Evolutionary conservation across 768 basidiomycete genomes (phyloP), one percentile per base, ranked within the genome.

Genomic region (Exidia glandulosa): DNA sequence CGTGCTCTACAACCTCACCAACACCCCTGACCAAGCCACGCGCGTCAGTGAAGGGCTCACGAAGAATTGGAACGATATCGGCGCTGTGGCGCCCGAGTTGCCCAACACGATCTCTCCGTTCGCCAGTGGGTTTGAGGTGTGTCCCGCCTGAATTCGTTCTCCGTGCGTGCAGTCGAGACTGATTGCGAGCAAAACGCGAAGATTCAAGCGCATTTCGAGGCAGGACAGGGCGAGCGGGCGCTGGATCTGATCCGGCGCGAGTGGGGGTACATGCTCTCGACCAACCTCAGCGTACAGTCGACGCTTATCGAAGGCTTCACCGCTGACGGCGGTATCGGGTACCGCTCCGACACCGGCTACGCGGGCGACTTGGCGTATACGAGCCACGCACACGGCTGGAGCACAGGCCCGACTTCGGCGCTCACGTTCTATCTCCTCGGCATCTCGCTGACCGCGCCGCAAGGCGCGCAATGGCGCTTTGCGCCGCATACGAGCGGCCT

Each of bases 211-310:
- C 82, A 84, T 61, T 84, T 83, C 60, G 76, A 72, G 13, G 73
- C 79, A 2, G 81, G 78, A 1, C 77, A 83, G 59, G 79, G 80
- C 36, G 73, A 66, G 0, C 71, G 76, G 2, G 82, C 82, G 0
- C 72, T 84, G 66, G 80, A 82, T 59, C 72, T 84, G 2, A 70
- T 83, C 13, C 72, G 74, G 12, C 68, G 80, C 16, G 79, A 79
- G 33, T 84, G 82, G 82, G 82, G 82, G 2, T 84, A 81, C 69
- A 82, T 83, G 70, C 70, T 84, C 2, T 77, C 76, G 66, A 83
- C 81, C 13, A 74, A 78, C 56, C 69, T 81, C 34, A 79, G 77
- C 5, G 81, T 83, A 0, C 77, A 82, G 60, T 81, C 79, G 41
- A 82, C 81, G 0, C 72, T 84, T 1, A 71, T 84, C 2, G 82